Percentiles rank a stretch among this genome's conserved stretches.
These are phyloP conservation scores for Aspergillus steynii DNA, from an alignment of 495 filamentous ascomycete genomes.

Conservation along the genomic window DNA sequence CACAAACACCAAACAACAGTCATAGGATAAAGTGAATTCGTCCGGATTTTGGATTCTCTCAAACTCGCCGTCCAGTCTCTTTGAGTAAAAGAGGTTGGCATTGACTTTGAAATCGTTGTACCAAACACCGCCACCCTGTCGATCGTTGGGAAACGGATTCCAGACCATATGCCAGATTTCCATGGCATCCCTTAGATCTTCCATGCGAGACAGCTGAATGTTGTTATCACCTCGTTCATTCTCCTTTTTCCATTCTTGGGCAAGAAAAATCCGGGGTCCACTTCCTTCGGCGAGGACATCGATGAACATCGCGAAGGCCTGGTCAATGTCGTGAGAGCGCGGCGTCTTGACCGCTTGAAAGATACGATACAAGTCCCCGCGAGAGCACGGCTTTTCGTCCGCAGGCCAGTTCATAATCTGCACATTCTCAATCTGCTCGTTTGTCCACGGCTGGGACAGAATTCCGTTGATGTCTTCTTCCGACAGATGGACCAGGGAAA, in stretches of 20 bases:
- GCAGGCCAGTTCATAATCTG: not conserved
- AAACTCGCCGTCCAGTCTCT: not conserved
- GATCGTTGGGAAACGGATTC: not conserved
- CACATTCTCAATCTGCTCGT: not conserved
- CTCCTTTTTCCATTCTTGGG: not conserved
- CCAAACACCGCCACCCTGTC: not conserved
- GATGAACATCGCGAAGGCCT: not conserved
- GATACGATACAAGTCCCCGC: not conserved
- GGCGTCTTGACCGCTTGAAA: not conserved
- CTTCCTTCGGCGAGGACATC: not conserved
- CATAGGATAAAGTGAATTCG: not conserved
- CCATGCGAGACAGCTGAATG: not conserved
- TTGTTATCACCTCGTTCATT: not conserved
- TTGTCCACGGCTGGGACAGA: not conserved
- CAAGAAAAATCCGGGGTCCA: not conserved
- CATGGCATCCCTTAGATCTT: not conserved
- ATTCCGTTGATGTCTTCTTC: not conserved
- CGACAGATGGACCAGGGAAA: not conserved
- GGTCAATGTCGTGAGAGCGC: not conserved
- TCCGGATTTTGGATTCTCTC: not conserved
- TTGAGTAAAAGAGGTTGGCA: not conserved
- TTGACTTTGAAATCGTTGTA: not conserved
- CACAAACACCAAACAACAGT: not conserved
- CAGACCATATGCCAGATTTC: not conserved
- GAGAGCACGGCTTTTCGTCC: not conserved